Evolutionary conservation across 2,329 filamentous ascomycete species (phyloP), one percentile per base, ranked within the genome.

Genomic region (Colletotrichum sp.): DNA sequence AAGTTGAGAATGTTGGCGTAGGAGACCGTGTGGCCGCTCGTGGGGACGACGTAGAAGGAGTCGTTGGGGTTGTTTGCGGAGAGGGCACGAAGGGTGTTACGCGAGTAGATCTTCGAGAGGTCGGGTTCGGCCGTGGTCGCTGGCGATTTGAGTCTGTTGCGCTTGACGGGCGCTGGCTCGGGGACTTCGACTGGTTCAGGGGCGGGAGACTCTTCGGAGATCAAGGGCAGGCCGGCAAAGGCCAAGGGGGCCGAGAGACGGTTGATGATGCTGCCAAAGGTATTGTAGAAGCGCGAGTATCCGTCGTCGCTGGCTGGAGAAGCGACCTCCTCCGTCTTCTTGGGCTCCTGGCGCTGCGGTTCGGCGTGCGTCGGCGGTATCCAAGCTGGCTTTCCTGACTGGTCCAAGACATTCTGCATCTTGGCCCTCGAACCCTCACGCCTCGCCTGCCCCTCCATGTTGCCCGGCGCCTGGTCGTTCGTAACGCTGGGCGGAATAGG

Each of bases 21-120:
- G 0, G 96, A 97, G 75, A 96, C 94, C 4, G 96, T 98, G 77
- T 96, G 96, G 7, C 97, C 96, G 21, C 94, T 95, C 0, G 95
- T 94, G 5, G 96, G 97, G 2, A 99, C 97, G 2, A 98, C 94
- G 82, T 98, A 98, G 86, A 99, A 99, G 10, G 94, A 97, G 79
- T 94, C 94, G 74, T 89, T 91, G 18, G 90, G 87, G 18, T 89
- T 89, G 32, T 92, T 89, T 1, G 91, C 92, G 24, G 92, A 90
- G 56, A 98, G 89, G 1, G 96, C 95, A 67, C 93, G 91, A 69
- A 98, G 89, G 5, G 96, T 95, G 14, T 96, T 95, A 78, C 92
- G 93, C 55, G 96, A 98, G 83, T 97, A 97, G 34, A 98, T 91
- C 75, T 93, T 94, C 79, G 92, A 93, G 30, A 98, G 90, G 78